Evolutionary conservation across 768 basidiomycete species (phyloP).

Genomic region (Lepiota venenata): DNA sequence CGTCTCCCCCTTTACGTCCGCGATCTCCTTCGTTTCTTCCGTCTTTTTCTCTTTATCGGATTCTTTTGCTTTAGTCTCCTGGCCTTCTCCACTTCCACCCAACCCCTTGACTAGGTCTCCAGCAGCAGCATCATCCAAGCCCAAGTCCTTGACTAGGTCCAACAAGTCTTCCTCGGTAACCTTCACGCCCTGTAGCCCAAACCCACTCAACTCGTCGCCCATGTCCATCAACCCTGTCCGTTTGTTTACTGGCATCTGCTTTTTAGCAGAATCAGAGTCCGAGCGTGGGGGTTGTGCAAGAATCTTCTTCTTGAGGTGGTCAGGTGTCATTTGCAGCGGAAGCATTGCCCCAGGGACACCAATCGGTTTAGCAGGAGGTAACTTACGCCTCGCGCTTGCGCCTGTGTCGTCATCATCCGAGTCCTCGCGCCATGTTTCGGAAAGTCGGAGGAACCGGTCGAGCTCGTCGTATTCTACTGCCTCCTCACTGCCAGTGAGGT

Average conservation of each 20-base stretch:
- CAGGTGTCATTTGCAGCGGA: constrained; percentile 80
- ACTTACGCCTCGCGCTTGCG: constrained; percentile 26
- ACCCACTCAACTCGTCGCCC: constrained; percentile 64
- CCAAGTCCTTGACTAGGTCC: constrained; percentile 70
- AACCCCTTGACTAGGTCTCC: constrained; percentile 70
- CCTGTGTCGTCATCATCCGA: constrained; percentile 24
- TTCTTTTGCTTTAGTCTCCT: constrained; percentile 19
- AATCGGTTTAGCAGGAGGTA: constrained; percentile 55
- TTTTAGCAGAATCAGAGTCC: constrained; percentile 28
- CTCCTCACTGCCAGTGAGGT: constrained; percentile 55
- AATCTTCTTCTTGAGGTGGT: constrained; percentile 58
- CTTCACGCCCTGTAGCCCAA: constrained; percentile 72
- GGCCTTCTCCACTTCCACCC: constrained; percentile 18
- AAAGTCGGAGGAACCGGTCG: constrained; percentile 64
- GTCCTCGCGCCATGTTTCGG: constrained; percentile 72
- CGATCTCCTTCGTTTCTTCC: background rate
- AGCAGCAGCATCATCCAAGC: constrained; percentile 74
- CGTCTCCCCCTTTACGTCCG: constrained; percentile 1
- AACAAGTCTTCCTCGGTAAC: constrained; percentile 73
- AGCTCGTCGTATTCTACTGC: constrained; percentile 80
- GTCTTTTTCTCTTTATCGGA: constrained; percentile 7
- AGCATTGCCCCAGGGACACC: constrained; percentile 79
- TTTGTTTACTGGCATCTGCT: constrained; percentile 50
- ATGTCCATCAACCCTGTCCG: constrained; percentile 56
- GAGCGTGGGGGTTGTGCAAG: constrained; percentile 44